These are phyloP conservation scores for Teunomyces barrocoloradensis DNA, from an alignment of 805 yeast species.

Conservation along the genomic window DNA sequence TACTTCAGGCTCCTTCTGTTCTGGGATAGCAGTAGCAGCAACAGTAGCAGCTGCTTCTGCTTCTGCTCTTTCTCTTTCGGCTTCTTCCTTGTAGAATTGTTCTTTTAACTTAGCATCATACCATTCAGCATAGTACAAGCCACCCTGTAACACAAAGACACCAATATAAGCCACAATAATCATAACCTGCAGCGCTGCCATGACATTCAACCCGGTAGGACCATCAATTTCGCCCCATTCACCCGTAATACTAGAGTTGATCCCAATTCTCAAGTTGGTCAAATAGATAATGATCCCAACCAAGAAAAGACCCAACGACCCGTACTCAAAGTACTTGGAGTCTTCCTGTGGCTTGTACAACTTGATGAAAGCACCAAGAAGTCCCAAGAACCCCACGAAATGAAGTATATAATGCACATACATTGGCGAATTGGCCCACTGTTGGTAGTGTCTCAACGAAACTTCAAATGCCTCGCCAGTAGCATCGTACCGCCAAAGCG, in stretches of 20 bases:
- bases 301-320: slow-evolving; percentile 71
- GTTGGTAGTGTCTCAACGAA: slow-evolving; percentile 71
- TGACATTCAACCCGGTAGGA: slow-evolving; percentile 81
- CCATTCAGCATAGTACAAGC: slow-evolving; percentile 82
- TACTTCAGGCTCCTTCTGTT: slow-evolving; percentile 1
- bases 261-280: slow-evolving; percentile 82
- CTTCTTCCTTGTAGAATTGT: slow-evolving; percentile 32
- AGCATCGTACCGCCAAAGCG: slow-evolving; percentile 60
- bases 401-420: slow-evolving; percentile 63
- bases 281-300: slow-evolving; percentile 74
- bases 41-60: slow-evolving; percentile 1
- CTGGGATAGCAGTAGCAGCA: slow-evolving; percentile 1
- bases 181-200: slow-evolving; percentile 86
- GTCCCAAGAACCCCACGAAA: slow-evolving; percentile 58
- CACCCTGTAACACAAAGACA: slow-evolving; percentile 80
- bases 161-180: slow-evolving; percentile 70
- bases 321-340: slow-evolving; percentile 85
- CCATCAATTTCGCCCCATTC: slow-evolving; percentile 94
- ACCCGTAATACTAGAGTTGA: slow-evolving; percentile 63
- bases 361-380: slow-evolving; percentile 71
- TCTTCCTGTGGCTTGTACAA: slow-evolving; percentile 86
- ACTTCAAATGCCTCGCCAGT: slow-evolving; percentile 49
- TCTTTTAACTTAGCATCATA: slow-evolving; percentile 41
- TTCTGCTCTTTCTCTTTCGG: slow-evolving; percentile 13
- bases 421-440: slow-evolving; percentile 66